Conservation (phyloP, 148 eudicot genomes). For the Persicaria maculosa region DNA sequence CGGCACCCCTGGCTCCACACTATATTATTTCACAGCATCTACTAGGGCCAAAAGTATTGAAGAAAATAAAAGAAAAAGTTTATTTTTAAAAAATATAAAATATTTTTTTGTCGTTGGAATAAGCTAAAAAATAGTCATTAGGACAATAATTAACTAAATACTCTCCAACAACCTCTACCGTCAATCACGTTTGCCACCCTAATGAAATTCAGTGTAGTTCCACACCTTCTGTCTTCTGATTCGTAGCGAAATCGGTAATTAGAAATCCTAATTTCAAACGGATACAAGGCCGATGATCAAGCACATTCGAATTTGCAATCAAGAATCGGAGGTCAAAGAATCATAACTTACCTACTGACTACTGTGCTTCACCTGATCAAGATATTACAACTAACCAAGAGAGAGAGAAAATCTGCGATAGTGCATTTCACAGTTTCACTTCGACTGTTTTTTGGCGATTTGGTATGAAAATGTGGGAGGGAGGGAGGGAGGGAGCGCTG, state of each 20-base stretch:
- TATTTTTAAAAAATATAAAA: not conserved
- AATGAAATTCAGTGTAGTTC: constrained; percentile 1
- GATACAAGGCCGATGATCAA: too few species aligned
- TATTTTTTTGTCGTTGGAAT: not conserved
- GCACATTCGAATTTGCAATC: too few species aligned
- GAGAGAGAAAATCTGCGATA: too few species aligned
- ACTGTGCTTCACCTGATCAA: too few species aligned
- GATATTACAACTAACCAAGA: too few species aligned
- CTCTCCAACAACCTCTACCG: not conserved
- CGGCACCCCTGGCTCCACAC: constrained; percentile 4
- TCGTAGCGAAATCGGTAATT: not conserved
- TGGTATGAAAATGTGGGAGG: too few species aligned
- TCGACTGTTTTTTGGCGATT: too few species aligned
- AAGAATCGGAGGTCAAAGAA: too few species aligned
- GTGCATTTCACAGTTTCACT: too few species aligned
- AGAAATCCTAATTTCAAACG: too few species aligned
- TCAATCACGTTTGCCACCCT: not conserved
- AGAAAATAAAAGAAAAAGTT: not conserved
- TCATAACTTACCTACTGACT: too few species aligned
- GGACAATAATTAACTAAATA: not conserved
- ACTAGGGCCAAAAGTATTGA: not conserved
- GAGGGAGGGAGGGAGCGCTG: too few species aligned
- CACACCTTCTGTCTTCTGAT: constrained; percentile 3
- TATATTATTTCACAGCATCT: not conserved
- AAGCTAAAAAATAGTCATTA: not conserved